Evolutionary conservation across 306 rosid species (phyloP).

Genomic region (Cyamopsis tetragonoloba): DNA sequence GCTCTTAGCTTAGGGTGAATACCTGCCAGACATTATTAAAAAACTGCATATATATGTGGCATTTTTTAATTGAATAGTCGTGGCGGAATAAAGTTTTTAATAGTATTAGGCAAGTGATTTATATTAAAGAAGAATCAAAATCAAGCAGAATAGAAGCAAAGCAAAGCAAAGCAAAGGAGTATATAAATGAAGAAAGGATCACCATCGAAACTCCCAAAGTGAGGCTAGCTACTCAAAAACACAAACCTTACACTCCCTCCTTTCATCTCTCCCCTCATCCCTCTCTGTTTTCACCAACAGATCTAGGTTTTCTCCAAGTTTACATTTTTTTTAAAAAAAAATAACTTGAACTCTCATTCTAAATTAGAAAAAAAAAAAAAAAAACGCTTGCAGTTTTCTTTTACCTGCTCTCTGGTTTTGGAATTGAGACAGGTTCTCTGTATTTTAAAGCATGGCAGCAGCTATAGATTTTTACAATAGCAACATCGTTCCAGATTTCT

Average conservation of each 20-base stretch:
- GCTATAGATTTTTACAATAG: constrained; percentile 43
- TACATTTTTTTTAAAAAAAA: neutral
- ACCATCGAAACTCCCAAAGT: neutral
- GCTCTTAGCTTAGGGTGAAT: too few relatives aligned
- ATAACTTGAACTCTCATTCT: neutral
- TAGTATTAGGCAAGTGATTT: constrained; percentile 33
- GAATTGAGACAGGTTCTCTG: constrained; percentile 20
- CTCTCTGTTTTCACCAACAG: neutral
- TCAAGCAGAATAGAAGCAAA: neutral
- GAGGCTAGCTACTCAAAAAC: constrained; percentile 12
- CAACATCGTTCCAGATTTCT: constrained; percentile 27
- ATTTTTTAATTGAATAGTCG: neutral
- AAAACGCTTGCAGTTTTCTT: neutral
- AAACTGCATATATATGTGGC: constrained; percentile 12
- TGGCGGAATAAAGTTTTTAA: constrained; percentile 20
- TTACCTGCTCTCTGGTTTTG: constrained; percentile 22
- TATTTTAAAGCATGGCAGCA: constrained; percentile 41
- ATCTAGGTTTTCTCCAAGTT: constrained; percentile 19
- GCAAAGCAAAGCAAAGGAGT: neutral
- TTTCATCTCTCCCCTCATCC: neutral
- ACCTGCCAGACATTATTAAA: neutral
- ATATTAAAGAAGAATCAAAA: neutral
- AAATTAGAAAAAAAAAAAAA: neutral
- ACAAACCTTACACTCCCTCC: neutral
- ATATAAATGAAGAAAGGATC: constrained; percentile 28